Base-by-base conservation (phyloP, 495 filamentous ascomycete genomes). In the Parathielavia appendiculata region DNA sequence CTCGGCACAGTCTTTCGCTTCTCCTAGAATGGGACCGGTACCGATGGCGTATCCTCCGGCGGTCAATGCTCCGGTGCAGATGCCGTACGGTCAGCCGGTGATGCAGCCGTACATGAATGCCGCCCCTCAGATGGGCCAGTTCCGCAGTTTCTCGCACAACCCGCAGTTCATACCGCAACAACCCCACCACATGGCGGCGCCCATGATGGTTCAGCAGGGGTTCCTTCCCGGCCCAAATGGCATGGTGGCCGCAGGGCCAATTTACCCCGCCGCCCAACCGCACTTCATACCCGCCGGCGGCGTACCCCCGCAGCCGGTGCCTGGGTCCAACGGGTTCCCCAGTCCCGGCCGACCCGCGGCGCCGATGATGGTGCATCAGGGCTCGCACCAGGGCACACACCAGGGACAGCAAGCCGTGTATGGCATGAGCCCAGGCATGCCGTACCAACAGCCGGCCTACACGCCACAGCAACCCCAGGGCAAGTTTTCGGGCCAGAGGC, bases 161-260 rank as follows among this genome's bases (percentile, higher is more conserved):
- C 76, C 76, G 10, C 87, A 86, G 57, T 92, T 88, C 59, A 76
- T 87, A 44, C 83, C 81, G 23, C 87, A 87, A 58, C 82, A 79
- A 46, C 75, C 78, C 9, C 73, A 67, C 19, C 85, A 84, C 63
- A 86, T 89, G 67, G 86, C 81, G 32, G 75, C 74, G 6, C 86
- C 86, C 1, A 87, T 92, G 80, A 92, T 93, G 89, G 84, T 90
- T 59, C 89, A 86, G 65, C 86, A 86, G 45, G 83, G 83, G 34
- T 87, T 86, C 51, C 73, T 79, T 51, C 55, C 65, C 17, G 72
- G 68, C 1, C 75, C 77, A 5, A 76, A 79, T 40, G 78, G 78
- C 13, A 81, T 83, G 83, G 75, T 83, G 41, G 77, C 81, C 12
- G 82, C 80, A 32, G 82, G 76, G 46, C 84, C 84, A 30, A 87